Evolutionary conservation across 2,329 filamentous ascomycete genomes (phyloP), one percentile per base, ranked within the genome.

Genomic region (Coleophoma cylindrospora): DNA sequence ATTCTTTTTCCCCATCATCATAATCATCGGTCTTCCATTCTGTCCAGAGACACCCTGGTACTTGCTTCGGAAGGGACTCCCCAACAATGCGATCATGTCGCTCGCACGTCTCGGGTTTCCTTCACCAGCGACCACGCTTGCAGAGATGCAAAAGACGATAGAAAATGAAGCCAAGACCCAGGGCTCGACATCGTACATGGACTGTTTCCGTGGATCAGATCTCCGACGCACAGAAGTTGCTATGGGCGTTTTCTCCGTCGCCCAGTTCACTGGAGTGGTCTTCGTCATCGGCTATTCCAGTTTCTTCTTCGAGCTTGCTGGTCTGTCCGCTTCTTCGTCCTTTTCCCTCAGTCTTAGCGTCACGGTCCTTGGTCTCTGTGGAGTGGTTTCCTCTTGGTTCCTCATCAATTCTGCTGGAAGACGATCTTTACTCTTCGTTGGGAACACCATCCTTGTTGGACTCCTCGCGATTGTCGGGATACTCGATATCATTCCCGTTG

Each of bases 1-100:
- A 64, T 80, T 75, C 74, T 71, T 79, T 61, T 79, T 74, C 73
- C 74, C 74, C 0, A 65, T 63, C 13, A 58, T 72, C 47, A 65
- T 70, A 22, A 69, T 81, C 50, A 65, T 73, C 7, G 69, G 70
- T 3, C 68, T 80, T 2, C 66, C 63, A 32, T 75, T 68, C 61
- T 67, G 67, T 4, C 72, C 71, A 4, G 67, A 76, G 61, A 70
- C 68, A 1, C 74, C 74, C 9, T 76, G 71, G 71, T 75, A 70
- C 68, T 64, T 76, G 3, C 67, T 72, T 15, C 72, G 74, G 45
- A 67, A 73, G 54, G 69, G 71, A n/a, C 56, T 58, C 4, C 59
- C 70, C n/a, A 70, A 69, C 21, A 70, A 75, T 12, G 75, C 75
- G 5, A 72, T 74, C 59, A 68, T 66, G 22, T 61, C 73, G 1